phyloP scores from a whole-genome alignment of 345 rosid genomes.

The Gossypium ekmanianum region DNA sequence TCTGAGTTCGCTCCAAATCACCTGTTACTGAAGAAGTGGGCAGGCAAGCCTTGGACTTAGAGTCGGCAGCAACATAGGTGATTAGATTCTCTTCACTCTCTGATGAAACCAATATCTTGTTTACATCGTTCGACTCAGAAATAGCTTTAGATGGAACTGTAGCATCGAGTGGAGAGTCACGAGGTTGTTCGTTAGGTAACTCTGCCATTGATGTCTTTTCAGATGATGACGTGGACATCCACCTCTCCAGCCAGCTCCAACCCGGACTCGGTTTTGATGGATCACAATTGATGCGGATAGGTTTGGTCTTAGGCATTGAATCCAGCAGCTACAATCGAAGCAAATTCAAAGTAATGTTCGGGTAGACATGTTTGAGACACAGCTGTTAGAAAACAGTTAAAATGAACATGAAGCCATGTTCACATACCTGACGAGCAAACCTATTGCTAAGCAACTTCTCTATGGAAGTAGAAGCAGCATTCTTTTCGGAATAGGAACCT shows the following conservation, averaged over 20 bases:
- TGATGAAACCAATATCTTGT: conserved; percentile 27
- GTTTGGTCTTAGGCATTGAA: conserved; percentile 61
- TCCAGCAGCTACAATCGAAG: conserved; percentile 61
- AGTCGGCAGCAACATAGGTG: conserved; percentile 32
- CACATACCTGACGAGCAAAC: conserved; percentile 78
- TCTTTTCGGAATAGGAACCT: conserved; percentile 24
- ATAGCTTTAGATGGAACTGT: conserved; percentile 31
- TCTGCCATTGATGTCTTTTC: conserved; percentile 38
- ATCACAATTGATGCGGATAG: conserved; percentile 75
- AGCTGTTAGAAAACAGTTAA: conserved; percentile 10
- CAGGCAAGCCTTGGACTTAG: conserved; percentile 25
- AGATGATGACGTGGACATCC: conserved; percentile 64
- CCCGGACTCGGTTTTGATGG: conserved; percentile 64
- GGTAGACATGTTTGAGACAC: conserved; percentile 12
- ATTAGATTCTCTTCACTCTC: conserved; percentile 41
- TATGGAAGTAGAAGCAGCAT: conserved; percentile 40
- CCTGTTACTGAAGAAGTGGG: conserved; percentile 22
- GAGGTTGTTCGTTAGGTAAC: conserved; percentile 28
- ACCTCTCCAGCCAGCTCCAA: conserved; percentile 97
- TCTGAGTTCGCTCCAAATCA: conserved; percentile 33
- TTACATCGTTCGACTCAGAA: conserved; percentile 24
- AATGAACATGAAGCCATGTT: conserved; percentile 4
- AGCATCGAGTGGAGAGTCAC: conserved; percentile 25
- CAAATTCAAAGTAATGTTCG: conserved; percentile 3
- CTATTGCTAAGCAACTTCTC: conserved; percentile 72